phyloP scores from a whole-genome alignment of 2,329 filamentous ascomycete genomes.

The Trichoderma pleuroti region DNA sequence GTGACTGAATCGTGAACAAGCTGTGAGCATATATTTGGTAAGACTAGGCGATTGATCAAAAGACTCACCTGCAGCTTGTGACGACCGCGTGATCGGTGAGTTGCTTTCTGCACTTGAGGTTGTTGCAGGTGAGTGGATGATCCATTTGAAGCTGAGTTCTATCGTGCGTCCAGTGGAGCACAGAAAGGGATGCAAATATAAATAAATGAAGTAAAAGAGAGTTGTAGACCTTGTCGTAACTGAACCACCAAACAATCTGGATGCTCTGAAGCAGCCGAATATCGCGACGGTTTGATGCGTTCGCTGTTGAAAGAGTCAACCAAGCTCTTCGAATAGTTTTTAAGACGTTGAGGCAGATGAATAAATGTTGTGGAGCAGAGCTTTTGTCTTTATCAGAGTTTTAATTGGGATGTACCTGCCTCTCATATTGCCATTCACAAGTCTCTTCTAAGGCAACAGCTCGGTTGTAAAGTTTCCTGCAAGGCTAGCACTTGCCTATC shows the following conservation, averaged over 20 bases:
- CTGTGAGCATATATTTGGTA: constrained; percentile 7
- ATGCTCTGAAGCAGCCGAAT: background rate
- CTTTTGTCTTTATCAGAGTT: background rate
- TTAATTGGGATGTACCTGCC: background rate
- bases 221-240: background rate
- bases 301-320: background rate
- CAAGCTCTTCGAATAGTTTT: background rate
- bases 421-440: background rate
- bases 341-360: background rate
- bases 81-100: constrained; percentile 72
- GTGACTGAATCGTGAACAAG: constrained; percentile 53
- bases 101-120: constrained; percentile 67
- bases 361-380: background rate
- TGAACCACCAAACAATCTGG: background rate
- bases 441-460: background rate
- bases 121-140: constrained; percentile 72
- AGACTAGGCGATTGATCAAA: no score
- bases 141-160: constrained; percentile 58
- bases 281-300: background rate
- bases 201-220: background rate
- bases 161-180: background rate
- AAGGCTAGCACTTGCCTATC: background rate
- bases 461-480: background rate
- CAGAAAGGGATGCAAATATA: background rate
- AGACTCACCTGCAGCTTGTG: constrained; percentile 74